Evolutionary conservation across 257 asterid species (phyloP).

Genomic region (Rhazya stricta): DNA sequence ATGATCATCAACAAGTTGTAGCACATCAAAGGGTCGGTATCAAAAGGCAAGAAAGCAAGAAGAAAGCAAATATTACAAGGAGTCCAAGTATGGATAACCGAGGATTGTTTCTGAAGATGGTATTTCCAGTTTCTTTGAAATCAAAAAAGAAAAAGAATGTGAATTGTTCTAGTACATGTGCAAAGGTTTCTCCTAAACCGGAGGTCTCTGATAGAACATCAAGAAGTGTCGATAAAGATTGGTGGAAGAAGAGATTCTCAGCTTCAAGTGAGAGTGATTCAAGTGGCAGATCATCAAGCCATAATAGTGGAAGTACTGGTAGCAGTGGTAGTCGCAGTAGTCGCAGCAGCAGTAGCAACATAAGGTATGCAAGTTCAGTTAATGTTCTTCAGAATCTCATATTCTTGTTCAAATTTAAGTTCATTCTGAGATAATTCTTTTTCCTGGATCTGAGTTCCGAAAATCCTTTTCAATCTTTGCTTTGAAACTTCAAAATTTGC

Average conservation of each 20-base stretch:
- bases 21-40: slow-evolving; percentile 24
- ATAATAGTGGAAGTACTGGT: slow-evolving; percentile 26
- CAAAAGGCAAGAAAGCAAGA: slow-evolving; percentile 35
- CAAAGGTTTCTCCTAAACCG: slow-evolving; percentile 49
- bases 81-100: slow-evolving; percentile 41
- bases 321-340: slow-evolving; percentile 26
- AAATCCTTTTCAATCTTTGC: not conserved
- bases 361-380: slow-evolving; percentile 7
- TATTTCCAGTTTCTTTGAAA: slow-evolving; percentile 44
- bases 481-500: not conserved
- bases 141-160: slow-evolving; percentile 36
- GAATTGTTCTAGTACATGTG: slow-evolving; percentile 16
- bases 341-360: slow-evolving; percentile 23
- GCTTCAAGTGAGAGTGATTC: slow-evolving; percentile 51
- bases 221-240: slow-evolving; percentile 46
- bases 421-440: not conserved
- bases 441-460: not conserved
- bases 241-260: slow-evolving; percentile 70
- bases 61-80: slow-evolving; percentile 21
- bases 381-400: not conserved
- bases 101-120: slow-evolving; percentile 60
- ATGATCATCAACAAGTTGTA: slow-evolving; percentile 1
- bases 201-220: slow-evolving; percentile 29
- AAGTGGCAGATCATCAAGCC: slow-evolving; percentile 30
- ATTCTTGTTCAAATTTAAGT: not conserved